Percentiles rank a stretch among this genome's conserved stretches.
Conservation (phyloP, 129 eudicot species). For the Sambucus nigra region DNA sequence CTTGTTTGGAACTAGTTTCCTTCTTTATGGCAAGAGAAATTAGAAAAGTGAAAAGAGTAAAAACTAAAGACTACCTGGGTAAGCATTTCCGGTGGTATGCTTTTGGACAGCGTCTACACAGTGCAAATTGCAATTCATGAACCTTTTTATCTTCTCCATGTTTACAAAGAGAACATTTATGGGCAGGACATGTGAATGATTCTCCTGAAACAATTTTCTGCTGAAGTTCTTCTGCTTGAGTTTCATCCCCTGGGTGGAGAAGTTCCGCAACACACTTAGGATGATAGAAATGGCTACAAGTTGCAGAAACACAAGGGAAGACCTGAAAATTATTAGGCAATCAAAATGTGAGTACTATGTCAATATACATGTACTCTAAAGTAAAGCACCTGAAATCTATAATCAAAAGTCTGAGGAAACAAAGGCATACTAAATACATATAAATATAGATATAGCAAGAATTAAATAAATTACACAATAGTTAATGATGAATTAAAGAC, state of each 20-base stretch:
- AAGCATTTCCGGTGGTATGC: slow-evolving; percentile 83
- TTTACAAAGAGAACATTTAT: slow-evolving; percentile 50
- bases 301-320: slow-evolving; percentile 75
- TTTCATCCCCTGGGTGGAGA: slow-evolving; percentile 33
- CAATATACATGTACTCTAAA: not conserved
- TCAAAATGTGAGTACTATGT: too few relatives aligned
- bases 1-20: not conserved
- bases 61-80: slow-evolving; percentile 41
- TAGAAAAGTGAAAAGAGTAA: not conserved
- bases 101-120: slow-evolving; percentile 86
- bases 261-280: slow-evolving; percentile 49
- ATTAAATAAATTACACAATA: too few relatives aligned
- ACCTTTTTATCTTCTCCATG: slow-evolving; percentile 46
- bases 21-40: not conserved
- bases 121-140: slow-evolving; percentile 56
- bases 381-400: too few relatives aligned
- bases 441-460: too few relatives aligned
- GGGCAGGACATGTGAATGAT: slow-evolving; percentile 69
- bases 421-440: too few relatives aligned
- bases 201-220: slow-evolving; percentile 53
- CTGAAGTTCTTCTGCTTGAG: slow-evolving; percentile 32
- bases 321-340: slow-evolving; percentile 32
- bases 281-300: slow-evolving; percentile 82
- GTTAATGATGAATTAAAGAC: too few relatives aligned
- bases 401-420: too few relatives aligned